phyloP scores from a whole-genome alignment of 23 red algal species.

The Agarophyton chilense region DNA sequence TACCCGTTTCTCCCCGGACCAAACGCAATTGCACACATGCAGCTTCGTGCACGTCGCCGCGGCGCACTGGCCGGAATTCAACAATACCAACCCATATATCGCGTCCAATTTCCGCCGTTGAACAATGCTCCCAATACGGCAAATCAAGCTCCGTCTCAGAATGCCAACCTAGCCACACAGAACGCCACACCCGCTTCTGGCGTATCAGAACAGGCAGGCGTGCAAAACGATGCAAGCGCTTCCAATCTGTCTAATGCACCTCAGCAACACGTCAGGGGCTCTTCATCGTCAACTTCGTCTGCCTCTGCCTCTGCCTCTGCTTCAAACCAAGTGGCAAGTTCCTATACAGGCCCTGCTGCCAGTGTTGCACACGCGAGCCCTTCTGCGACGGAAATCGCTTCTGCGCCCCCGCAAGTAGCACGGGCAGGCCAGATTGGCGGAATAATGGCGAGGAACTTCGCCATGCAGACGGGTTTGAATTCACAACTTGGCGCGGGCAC shows the following conservation, averaged over 20 bases:
- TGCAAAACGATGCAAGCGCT: not conserved
- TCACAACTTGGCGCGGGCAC: not conserved
- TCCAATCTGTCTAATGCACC: not conserved
- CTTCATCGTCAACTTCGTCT: not conserved
- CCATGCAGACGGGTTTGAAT: not conserved
- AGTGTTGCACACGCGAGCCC: not conserved
- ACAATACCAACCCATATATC: not conserved
- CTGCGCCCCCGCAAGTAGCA: not conserved
- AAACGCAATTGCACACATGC: slow-evolving; percentile 65
- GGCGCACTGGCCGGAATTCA: not conserved
- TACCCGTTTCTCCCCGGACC: not conserved
- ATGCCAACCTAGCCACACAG: not conserved
- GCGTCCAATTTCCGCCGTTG: not conserved
- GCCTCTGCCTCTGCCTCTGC: not conserved
- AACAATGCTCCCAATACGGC: not conserved
- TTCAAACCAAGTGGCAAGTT: not conserved
- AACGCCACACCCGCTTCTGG: not conserved
- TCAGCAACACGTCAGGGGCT: not conserved
- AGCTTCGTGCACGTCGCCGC: slow-evolving; percentile 39
- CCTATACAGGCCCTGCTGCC: not conserved
- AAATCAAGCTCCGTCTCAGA: not conserved
- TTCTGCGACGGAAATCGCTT: not conserved
- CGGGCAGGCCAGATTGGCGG: not conserved
- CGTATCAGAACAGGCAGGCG: not conserved
- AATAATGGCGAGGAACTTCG: not conserved